Conservation (phyloP, 441 rosid genomes). For the Iberis amara region DNA sequence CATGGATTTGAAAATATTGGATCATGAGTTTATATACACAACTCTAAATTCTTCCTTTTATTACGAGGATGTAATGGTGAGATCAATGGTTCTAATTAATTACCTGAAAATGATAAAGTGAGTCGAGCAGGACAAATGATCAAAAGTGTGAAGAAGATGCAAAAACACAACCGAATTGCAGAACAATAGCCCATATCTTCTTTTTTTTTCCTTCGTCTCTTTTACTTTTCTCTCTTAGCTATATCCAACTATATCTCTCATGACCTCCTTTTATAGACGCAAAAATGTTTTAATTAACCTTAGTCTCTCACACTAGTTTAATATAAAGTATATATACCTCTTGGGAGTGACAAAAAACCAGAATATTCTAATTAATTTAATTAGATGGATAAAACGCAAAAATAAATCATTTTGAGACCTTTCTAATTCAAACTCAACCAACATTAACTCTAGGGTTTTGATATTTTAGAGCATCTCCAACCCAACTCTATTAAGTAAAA, state of each 20-base stretch:
- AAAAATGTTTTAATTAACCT: slow-evolving; percentile 7
- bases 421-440: neutral
- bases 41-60: neutral
- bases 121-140: slow-evolving; percentile 35
- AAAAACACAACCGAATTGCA: slow-evolving; percentile 31
- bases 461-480: slow-evolving; percentile 14
- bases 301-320: slow-evolving; percentile 8
- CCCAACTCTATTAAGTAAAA: no score
- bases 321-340: slow-evolving; percentile 1
- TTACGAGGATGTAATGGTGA: neutral
- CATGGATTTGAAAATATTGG: neutral
- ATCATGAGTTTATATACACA: neutral
- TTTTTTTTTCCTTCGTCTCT: neutral
- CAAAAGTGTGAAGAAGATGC: slow-evolving; percentile 34
- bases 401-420: neutral
- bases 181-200: slow-evolving; percentile 25
- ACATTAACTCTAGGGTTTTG: neutral
- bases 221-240: slow-evolving; percentile 2
- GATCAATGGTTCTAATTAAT: neutral
- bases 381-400: no score
- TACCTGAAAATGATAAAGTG: slow-evolving; percentile 41
- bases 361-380: neutral
- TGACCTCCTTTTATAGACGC: slow-evolving; percentile 28
- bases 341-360: neutral
- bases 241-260: slow-evolving; percentile 19